These are phyloP conservation scores for Arthrobotrys iridis DNA, from an alignment of 2,329 filamentous ascomycete genomes.

Conservation along the genomic window DNA sequence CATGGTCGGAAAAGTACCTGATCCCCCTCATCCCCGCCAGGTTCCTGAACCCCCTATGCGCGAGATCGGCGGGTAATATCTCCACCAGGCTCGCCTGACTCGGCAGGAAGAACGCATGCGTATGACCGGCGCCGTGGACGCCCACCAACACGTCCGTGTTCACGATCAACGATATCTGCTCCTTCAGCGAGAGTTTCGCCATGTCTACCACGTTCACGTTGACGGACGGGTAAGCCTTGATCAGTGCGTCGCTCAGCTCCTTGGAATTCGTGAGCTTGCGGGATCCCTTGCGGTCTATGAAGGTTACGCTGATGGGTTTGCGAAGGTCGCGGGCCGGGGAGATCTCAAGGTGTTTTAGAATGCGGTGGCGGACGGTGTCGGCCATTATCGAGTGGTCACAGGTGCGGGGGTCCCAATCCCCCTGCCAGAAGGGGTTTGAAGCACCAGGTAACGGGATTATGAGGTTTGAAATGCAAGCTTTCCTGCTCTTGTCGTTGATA, in stretches of 20 bases:
- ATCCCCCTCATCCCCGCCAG: slow-evolving; percentile 62
- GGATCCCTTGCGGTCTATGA: slow-evolving; percentile 60
- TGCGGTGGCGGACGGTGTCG: slow-evolving; percentile 58
- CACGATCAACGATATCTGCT: slow-evolving; percentile 61
- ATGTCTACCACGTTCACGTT: slow-evolving; percentile 62
- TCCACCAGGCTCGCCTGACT: slow-evolving; percentile 61
- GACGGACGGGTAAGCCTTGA: slow-evolving; percentile 57
- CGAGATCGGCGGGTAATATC: slow-evolving; percentile 61
- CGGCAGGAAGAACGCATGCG: slow-evolving; percentile 59
- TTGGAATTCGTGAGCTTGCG: slow-evolving; percentile 60
- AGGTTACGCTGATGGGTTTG: slow-evolving; percentile 59
- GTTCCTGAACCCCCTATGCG: slow-evolving; percentile 63
- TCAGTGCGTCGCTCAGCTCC: slow-evolving; percentile 58
- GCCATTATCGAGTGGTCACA: slow-evolving; percentile 60
- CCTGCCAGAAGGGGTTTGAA: slow-evolving; percentile 63
- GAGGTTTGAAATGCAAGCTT: slow-evolving; percentile 58
- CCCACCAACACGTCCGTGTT: slow-evolving; percentile 63
- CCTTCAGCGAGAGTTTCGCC: slow-evolving; percentile 60
- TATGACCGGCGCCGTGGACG: slow-evolving; percentile 64
- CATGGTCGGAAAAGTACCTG: slow-evolving; percentile 62
- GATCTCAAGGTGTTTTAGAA: slow-evolving; percentile 41
- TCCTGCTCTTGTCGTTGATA: slow-evolving; percentile 5
- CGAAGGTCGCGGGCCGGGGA: slow-evolving; percentile 1
- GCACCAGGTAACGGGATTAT: slow-evolving; percentile 63
- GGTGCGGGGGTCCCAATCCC: slow-evolving; percentile 60